phyloP scores from a whole-genome alignment of 140 eudicot genomes.

The Oenanthe javanica region DNA sequence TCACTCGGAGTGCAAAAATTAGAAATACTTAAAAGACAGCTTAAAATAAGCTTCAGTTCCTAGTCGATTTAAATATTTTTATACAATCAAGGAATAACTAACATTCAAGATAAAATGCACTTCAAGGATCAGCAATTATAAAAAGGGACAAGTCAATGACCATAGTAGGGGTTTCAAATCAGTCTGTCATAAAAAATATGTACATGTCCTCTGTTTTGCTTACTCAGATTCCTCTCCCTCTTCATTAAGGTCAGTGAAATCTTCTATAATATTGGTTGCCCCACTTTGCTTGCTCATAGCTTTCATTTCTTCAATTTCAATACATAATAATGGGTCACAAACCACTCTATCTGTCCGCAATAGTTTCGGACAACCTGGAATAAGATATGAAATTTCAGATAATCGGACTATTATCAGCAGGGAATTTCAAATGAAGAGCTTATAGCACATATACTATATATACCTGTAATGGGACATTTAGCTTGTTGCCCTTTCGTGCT shows the following conservation, averaged over 20 bases:
- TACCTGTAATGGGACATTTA: constrained; percentile 40
- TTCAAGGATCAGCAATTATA: background rate
- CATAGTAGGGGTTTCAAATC: background rate
- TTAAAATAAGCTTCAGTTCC: background rate
- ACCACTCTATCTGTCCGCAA: constrained; percentile 39
- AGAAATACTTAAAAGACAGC: background rate
- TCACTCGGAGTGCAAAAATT: background rate
- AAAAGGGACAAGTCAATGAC: background rate
- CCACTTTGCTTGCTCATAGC: constrained; percentile 35
- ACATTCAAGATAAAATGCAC: background rate
- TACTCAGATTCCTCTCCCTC: constrained; percentile 33
- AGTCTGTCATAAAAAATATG: background rate
- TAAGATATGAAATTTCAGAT: background rate
- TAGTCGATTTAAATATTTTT: background rate
- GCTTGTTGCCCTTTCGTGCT: constrained; percentile 28
- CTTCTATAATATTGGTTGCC: constrained; percentile 42
- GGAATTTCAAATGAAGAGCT: background rate
- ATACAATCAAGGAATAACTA: background rate
- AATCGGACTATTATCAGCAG: background rate
- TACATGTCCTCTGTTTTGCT: background rate
- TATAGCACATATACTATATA: background rate
- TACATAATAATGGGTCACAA: constrained; percentile 51
- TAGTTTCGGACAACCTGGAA: constrained; percentile 53
- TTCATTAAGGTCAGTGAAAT: constrained; percentile 52
- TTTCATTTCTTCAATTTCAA: constrained; percentile 72